Percentiles rank a stretch among this genome's conserved stretches.
Conservation (phyloP, 2,329 filamentous ascomycete genomes). For the Metarhizium brunneum region DNA sequence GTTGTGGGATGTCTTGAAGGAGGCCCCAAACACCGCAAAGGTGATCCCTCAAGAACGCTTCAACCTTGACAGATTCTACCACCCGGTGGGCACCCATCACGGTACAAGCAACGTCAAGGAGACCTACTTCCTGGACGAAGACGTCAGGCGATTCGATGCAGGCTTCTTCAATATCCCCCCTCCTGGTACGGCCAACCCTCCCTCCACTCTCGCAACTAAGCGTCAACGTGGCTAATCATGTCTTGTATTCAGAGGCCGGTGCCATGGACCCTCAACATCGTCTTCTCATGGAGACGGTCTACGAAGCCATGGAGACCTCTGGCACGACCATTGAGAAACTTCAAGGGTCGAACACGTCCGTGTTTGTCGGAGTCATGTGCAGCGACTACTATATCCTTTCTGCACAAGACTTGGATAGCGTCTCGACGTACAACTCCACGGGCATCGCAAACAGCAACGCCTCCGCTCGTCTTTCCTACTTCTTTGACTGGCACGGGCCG, state of each 20-base stretch:
- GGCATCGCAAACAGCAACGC: conserved; percentile 26
- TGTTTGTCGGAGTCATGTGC: conserved; percentile 10
- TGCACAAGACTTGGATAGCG: no score
- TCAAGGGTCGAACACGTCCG: conserved; percentile 8
- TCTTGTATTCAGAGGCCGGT: conserved; percentile 20
- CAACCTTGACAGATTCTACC: conserved; percentile 15
- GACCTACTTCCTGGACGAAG: conserved; percentile 16
- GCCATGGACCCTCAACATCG: conserved; percentile 33
- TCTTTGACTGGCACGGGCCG: conserved; percentile 35
- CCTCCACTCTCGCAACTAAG: no score
- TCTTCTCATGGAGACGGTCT: conserved; percentile 29
- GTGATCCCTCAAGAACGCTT: conserved; percentile 10
- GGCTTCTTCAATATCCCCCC: conserved; percentile 29
- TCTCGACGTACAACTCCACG: no score
- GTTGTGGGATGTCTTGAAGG: conserved; percentile 8
- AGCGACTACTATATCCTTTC: conserved; percentile 8
- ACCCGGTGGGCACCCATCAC: conserved; percentile 24
- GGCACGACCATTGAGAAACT: conserved; percentile 21
- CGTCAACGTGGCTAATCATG: no score
- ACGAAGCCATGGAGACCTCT: conserved; percentile 29
- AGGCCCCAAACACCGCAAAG: conserved; percentile 1
- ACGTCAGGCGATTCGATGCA: conserved; percentile 24
- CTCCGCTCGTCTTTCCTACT: conserved; percentile 27
- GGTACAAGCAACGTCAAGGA: conserved; percentile 11
- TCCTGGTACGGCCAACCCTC: neutral